These are phyloP conservation scores for Hyphodiscus sp. DNA, from an alignment of 2,329 filamentous ascomycete genomes.

Conservation along the genomic window DNA sequence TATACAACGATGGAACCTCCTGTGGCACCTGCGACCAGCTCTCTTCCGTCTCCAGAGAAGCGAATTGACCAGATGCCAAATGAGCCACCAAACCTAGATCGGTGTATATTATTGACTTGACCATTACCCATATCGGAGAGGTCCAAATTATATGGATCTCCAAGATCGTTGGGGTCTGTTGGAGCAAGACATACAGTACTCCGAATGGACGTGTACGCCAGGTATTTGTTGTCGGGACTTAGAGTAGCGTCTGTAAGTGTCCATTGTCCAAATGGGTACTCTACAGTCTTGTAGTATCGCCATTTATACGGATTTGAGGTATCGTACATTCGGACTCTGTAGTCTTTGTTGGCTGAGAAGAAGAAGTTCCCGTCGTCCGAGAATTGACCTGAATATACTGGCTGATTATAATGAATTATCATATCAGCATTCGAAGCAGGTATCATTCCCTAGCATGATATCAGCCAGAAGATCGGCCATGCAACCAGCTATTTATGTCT, in stretches of 20 bases:
- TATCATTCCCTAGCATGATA: constrained; percentile 56
- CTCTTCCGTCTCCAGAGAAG: constrained; percentile 85
- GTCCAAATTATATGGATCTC: constrained; percentile 75
- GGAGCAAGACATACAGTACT: constrained; percentile 78
- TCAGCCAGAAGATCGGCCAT: not conserved
- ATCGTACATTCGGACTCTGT: constrained; percentile 94
- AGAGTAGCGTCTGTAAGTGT: constrained; percentile 91
- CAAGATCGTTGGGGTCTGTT: constrained; percentile 75
- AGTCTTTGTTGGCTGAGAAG: constrained; percentile 86
- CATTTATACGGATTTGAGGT: constrained; percentile 92
- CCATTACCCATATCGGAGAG: constrained; percentile 47
- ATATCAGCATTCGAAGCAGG: constrained; percentile 74
- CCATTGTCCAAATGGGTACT: constrained; percentile 85
- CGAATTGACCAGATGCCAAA: constrained; percentile 82
- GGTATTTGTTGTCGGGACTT: constrained; percentile 83
- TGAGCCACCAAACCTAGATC: constrained; percentile 23
- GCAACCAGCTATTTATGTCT: constrained; percentile 7
- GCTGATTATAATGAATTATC: constrained; percentile 78
- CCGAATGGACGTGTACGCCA: constrained; percentile 87
- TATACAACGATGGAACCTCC: constrained; percentile 78
- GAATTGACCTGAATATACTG: constrained; percentile 93
- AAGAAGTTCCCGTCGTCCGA: constrained; percentile 97
- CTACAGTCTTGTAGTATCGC: constrained; percentile 89
- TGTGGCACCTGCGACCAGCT: constrained; percentile 85
- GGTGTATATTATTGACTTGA: constrained; percentile 14